Conservation (phyloP, 169 alveolate genomes). For the Nephromyces sp. region DNA sequence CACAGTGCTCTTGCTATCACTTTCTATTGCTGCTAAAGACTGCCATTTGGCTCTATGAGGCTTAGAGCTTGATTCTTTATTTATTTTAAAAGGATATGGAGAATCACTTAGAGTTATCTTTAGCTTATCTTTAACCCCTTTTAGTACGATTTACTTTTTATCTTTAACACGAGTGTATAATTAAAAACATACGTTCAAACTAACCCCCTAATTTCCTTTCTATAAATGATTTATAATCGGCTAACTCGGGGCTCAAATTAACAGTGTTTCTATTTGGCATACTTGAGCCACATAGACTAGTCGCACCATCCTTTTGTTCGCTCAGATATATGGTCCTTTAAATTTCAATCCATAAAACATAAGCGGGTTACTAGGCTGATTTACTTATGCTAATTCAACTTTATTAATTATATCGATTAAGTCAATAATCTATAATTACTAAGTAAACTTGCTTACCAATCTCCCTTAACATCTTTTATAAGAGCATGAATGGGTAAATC, state of each 20-base stretch:
- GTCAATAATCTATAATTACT: background rate
- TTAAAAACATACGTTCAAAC: background rate
- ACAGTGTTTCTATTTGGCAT: conserved; percentile 44
- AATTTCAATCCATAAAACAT: no score
- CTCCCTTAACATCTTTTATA: conserved; percentile 23
- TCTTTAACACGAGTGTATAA: background rate
- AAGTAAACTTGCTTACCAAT: conserved; percentile 26
- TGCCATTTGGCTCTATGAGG: conserved; percentile 33
- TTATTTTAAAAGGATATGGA: background rate
- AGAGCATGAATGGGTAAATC: conserved; percentile 51
- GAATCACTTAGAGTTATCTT: background rate
- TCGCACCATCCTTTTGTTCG: conserved; percentile 19
- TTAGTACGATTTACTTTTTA: background rate
- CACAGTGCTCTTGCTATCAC: background rate
- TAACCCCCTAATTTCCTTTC: background rate
- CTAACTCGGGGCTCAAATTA: conserved; percentile 32
- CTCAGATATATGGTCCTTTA: conserved; percentile 32
- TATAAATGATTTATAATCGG: conserved; percentile 23
- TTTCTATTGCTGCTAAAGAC: conserved; percentile 31
- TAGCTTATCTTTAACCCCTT: background rate
- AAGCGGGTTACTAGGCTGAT: no score
- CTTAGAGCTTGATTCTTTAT: background rate
- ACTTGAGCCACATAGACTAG: conserved; percentile 44
- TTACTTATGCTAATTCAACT: no score
- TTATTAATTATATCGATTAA: background rate